Conservation (phyloP, 768 basidiomycete genomes). For the Phylloporus arenicola region DNA sequence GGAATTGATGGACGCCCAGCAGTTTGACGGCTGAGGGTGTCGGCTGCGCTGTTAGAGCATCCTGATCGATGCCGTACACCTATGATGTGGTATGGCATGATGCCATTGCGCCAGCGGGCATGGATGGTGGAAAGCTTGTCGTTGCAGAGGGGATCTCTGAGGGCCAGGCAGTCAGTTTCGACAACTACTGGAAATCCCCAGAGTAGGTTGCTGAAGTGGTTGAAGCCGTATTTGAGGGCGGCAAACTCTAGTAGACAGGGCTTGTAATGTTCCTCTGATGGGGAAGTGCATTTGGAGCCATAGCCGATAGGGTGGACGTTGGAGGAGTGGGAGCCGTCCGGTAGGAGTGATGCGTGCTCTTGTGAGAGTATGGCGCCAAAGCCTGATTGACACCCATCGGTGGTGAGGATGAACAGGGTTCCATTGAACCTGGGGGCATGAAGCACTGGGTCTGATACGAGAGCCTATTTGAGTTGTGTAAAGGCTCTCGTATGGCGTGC, state of each 20-base stretch:
- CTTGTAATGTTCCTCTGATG: not conserved
- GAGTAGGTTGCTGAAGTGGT: not conserved
- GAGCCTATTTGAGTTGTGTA: not conserved
- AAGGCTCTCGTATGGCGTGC: not conserved
- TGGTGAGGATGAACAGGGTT: no score
- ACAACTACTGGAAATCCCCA: not conserved
- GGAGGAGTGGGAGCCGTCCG: no score
- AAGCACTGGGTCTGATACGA: no score
- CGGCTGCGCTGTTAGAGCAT: not conserved
- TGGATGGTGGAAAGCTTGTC: not conserved
- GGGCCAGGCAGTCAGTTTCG: not conserved
- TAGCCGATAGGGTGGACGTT: no score
- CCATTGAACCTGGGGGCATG: no score
- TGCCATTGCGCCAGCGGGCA: no score
- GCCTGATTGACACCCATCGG: no score
- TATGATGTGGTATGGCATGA: not conserved
- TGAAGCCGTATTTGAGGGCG: not conserved
- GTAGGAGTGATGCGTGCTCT: no score
- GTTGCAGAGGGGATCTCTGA: not conserved
- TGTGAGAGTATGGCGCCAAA: no score
- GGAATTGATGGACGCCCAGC: not conserved
- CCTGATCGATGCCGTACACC: not conserved
- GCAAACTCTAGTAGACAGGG: no score
- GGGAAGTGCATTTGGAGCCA: no score
- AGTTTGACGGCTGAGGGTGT: not conserved